Conservation (phyloP, 768 basidiomycete genomes). For the Naganishia onofrii region DNA sequence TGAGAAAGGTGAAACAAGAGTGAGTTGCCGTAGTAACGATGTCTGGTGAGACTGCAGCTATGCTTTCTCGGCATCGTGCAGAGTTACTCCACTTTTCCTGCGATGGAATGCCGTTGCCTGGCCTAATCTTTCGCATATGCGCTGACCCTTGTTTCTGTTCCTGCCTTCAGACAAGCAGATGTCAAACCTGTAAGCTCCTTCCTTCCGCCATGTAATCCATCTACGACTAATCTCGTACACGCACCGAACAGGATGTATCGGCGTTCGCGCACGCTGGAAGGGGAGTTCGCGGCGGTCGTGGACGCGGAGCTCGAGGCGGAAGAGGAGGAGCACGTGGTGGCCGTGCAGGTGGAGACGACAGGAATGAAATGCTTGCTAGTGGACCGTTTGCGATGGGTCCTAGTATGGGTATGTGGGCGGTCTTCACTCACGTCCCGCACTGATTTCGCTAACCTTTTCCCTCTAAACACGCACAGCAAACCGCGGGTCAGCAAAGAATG, state of each 20-base stretch:
- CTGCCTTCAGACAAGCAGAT: constrained; percentile 8
- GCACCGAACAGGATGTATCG: background rate
- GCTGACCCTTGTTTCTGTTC: background rate
- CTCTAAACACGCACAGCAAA: too few relatives aligned
- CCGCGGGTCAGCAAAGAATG: constrained; percentile 10
- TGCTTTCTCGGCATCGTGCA: background rate
- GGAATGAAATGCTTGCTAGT: constrained; percentile 33
- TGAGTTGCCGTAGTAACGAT: constrained; percentile 1
- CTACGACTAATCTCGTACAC: background rate
- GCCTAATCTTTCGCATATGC: background rate
- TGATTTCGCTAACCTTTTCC: background rate
- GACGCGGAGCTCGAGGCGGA: constrained; percentile 29
- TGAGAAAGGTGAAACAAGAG: constrained; percentile 31
- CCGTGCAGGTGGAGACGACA: background rate
- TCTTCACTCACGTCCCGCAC: too few relatives aligned
- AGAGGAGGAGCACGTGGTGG: constrained; percentile 23
- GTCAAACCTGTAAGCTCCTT: constrained; percentile 21
- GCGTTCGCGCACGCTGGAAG: constrained; percentile 25
- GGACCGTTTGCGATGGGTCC: constrained; percentile 35
- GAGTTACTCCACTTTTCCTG: background rate
- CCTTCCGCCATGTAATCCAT: background rate
- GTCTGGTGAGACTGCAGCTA: too few relatives aligned
- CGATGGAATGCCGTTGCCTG: background rate
- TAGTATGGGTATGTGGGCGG: constrained; percentile 23
- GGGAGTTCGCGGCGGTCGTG: constrained; percentile 29